Evolutionary conservation across 306 rosid species (phyloP).

Genomic region (Gynostemma pentaphyllum): DNA sequence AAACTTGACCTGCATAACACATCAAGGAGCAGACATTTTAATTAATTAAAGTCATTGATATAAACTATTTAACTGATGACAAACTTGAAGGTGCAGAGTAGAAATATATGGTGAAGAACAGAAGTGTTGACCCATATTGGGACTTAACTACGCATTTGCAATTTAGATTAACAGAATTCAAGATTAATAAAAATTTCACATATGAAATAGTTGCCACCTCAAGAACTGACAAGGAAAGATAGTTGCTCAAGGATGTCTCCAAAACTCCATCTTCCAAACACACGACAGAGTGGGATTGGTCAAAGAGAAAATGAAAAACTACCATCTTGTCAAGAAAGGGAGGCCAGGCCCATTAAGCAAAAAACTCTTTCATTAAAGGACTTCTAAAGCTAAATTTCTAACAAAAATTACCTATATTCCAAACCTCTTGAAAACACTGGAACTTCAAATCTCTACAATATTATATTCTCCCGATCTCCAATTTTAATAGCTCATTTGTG

Average conservation of each 20-base stretch:
- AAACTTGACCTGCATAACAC: slow-evolving; percentile 68
- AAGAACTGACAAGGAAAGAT: background rate
- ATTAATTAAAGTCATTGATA: background rate
- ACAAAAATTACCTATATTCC: too few relatives aligned
- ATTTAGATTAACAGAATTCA: background rate
- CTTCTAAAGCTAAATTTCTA: too few relatives aligned
- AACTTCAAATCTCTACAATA: too few relatives aligned
- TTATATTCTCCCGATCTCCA: too few relatives aligned
- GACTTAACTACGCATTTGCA: background rate
- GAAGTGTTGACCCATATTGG: background rate
- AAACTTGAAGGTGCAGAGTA: background rate
- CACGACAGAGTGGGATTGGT: too few relatives aligned
- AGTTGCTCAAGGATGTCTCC: background rate
- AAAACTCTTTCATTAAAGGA: too few relatives aligned
- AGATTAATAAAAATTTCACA: background rate
- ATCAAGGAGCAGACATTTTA: slow-evolving; percentile 12
- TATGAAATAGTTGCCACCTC: background rate
- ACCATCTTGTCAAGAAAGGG: too few relatives aligned
- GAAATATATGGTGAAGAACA: background rate
- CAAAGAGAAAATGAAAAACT: too few relatives aligned
- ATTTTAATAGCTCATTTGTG: too few relatives aligned
- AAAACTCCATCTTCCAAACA: too few relatives aligned
- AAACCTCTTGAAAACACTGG: too few relatives aligned
- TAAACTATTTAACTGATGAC: background rate
- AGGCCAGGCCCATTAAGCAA: too few relatives aligned